Percentiles rank a stretch among this genome's conserved stretches.
phyloP scores from a whole-genome alignment of 2,329 filamentous ascomycete genomes.

The Colletotrichum karsti region DNA sequence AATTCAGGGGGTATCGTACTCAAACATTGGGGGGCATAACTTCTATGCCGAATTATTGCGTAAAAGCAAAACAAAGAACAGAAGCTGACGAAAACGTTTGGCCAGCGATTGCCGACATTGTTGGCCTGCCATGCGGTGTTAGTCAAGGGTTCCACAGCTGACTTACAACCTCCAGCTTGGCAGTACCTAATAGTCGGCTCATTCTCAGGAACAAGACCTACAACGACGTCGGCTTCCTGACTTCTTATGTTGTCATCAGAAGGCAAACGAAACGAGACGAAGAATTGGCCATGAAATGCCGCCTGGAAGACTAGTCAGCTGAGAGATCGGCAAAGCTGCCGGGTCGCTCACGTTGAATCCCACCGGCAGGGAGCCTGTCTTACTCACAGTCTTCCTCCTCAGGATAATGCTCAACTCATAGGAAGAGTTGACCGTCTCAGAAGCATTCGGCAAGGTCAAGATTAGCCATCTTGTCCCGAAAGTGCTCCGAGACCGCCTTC shows the following conservation, averaged over 20 bases:
- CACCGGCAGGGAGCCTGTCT: background rate
- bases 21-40: background rate
- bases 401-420: no score
- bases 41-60: background rate
- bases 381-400: no score
- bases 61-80: background rate
- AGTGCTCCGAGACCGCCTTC: constrained; percentile 25
- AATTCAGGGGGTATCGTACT: background rate
- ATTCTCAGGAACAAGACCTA: background rate
- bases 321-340: no score
- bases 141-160: constrained; percentile 12
- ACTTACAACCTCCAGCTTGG: constrained; percentile 13
- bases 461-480: constrained; percentile 12
- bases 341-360: no score
- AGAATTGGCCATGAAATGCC: background rate
- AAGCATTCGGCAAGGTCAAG: constrained; percentile 19
- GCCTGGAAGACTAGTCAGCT: background rate
- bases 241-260: background rate
- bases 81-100: background rate
- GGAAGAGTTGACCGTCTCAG: background rate
- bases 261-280: background rate
- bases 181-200: constrained; percentile 21
- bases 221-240: background rate
- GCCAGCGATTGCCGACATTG: background rate
- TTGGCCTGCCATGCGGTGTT: background rate